A percentile compares a stretch with the other conserved stretches of the same genome.
These are phyloP conservation scores for Bipolaris victoriae DNA, from an alignment of 2,329 filamentous ascomycete genomes.

Conservation along the genomic window DNA sequence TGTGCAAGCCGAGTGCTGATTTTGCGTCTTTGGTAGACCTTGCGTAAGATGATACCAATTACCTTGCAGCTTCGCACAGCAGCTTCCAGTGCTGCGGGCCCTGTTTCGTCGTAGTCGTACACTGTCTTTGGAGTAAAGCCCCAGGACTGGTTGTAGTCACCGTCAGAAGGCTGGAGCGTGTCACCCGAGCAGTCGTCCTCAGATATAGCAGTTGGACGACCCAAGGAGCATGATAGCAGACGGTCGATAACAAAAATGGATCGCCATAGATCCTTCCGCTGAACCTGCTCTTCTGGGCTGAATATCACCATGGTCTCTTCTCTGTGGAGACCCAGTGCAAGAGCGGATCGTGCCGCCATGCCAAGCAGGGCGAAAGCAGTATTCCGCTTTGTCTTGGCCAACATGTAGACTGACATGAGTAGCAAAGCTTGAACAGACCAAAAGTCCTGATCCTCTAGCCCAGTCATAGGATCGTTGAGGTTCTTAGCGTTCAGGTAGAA, in stretches of 20 bases:
- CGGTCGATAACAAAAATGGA: slow-evolving; percentile 69
- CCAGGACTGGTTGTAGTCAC: slow-evolving; percentile 28
- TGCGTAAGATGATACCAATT: slow-evolving; percentile 64
- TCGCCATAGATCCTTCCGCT: slow-evolving; percentile 67
- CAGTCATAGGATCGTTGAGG: slow-evolving; percentile 55
- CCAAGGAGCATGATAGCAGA: slow-evolving; percentile 67
- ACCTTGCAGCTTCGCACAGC: slow-evolving; percentile 64
- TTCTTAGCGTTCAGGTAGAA: slow-evolving; percentile 67
- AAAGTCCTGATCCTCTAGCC: slow-evolving; percentile 67
- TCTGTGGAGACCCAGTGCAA: slow-evolving; percentile 67
- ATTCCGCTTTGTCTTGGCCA: slow-evolving; percentile 67
- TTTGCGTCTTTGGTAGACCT: slow-evolving; percentile 65
- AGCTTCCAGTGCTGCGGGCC: slow-evolving; percentile 58
- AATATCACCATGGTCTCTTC: slow-evolving; percentile 65
- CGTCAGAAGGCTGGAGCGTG: slow-evolving; percentile 44
- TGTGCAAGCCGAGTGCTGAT: slow-evolving; percentile 64
- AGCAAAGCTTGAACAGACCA: slow-evolving; percentile 69
- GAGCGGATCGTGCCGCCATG: slow-evolving; percentile 66
- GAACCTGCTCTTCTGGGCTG: slow-evolving; percentile 52
- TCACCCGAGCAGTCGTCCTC: slow-evolving; percentile 67
- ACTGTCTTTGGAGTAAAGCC: slow-evolving; percentile 17
- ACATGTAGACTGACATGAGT: slow-evolving; percentile 69
- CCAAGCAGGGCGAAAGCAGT: slow-evolving; percentile 68
- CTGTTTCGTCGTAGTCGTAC: slow-evolving; percentile 42
- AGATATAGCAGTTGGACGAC: slow-evolving; percentile 66